phyloP scores from a whole-genome alignment of 1,284 basidiomycete species.

The Cryptococcus neoformans region DNA sequence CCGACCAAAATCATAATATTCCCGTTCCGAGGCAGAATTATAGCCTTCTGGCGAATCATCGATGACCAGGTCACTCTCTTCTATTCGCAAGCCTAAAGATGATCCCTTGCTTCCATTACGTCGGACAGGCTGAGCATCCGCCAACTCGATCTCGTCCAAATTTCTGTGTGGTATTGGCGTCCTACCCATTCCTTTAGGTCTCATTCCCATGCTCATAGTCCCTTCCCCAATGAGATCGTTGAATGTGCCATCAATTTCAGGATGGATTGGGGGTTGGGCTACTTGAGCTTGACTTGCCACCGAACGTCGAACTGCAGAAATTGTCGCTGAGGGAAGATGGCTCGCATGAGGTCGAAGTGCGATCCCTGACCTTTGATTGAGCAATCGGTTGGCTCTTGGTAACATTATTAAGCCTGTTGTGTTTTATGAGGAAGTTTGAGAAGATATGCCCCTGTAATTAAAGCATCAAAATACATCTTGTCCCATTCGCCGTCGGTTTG shows the following conservation, averaged over 20 bases:
- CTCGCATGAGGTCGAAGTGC: no score
- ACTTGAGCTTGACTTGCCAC: no score
- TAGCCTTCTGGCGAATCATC: background rate
- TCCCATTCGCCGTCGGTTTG: no score
- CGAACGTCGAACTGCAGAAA: no score
- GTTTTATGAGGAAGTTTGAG: no score
- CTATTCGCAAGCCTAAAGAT: background rate
- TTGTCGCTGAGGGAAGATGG: no score
- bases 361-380: no score
- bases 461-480: no score
- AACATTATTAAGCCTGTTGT: no score
- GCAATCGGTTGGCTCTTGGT: no score
- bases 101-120: background rate
- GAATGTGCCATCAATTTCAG: slow-evolving; percentile 12
- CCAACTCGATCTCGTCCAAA: background rate
- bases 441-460: no score
- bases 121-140: background rate
- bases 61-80: background rate
- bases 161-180: slow-evolving; percentile 2
- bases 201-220: slow-evolving; percentile 16
- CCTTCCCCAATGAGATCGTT: slow-evolving; percentile 7
- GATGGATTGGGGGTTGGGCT: background rate
- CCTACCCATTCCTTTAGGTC: slow-evolving; percentile 2
- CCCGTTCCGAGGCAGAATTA: background rate
- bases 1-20: slow-evolving; percentile 38